phyloP scores from a whole-genome alignment of 1,284 basidiomycete species.

The Boletellus deceptivus region DNA sequence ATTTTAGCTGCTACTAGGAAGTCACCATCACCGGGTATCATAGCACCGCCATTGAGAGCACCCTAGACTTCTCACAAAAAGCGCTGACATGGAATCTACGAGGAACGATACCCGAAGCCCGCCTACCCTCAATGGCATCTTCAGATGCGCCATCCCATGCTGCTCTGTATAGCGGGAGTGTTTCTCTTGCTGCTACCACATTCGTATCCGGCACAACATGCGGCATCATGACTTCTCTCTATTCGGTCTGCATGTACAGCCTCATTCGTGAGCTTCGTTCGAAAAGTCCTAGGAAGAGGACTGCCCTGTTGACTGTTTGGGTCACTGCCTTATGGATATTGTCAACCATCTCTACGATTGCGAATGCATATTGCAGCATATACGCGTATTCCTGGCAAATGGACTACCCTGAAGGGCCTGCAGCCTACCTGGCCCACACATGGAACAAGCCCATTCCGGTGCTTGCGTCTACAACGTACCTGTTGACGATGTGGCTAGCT shows the following conservation, averaged over 20 bases:
- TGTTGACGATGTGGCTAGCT: constrained; percentile 2
- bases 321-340: not conserved
- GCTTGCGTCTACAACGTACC: not conserved
- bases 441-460: constrained; percentile 1
- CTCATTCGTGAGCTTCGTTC: not conserved
- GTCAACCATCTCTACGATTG: not conserved
- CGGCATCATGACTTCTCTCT: not conserved
- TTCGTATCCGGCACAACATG: constrained; percentile 1
- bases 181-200: not conserved
- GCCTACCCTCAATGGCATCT: not conserved
- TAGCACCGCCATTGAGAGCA: too few relatives aligned
- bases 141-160: not conserved
- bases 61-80: too few relatives aligned
- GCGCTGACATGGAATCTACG: too few relatives aligned
- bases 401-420: constrained; percentile 1
- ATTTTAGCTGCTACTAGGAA: too few relatives aligned
- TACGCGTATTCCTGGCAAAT: not conserved
- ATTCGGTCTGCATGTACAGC: not conserved
- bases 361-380: not conserved
- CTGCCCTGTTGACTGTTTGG: not conserved
- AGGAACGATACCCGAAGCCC: too few relatives aligned
- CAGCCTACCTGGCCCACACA: not conserved
- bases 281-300: not conserved
- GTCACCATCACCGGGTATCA: too few relatives aligned
- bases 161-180: not conserved